Evolutionary conservation across 148 eudicot genomes (phyloP).

Genomic region (Arctostaphylos glauca): DNA sequence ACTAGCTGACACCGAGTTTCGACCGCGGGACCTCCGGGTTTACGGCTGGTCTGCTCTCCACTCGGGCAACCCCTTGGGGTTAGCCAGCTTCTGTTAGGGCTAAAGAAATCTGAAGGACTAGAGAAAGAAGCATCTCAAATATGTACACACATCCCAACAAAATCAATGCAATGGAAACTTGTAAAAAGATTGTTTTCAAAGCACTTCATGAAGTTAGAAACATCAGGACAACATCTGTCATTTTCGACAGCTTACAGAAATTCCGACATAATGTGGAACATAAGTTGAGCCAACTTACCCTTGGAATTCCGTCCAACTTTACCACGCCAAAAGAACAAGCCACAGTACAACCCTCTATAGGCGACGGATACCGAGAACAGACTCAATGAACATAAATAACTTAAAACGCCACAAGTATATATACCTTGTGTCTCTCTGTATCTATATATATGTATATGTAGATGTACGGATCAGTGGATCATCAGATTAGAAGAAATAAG

Average conservation of each 20-base stretch:
- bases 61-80: too few species aligned
- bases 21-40: too few species aligned
- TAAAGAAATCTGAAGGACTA: neutral
- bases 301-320: constrained; percentile 20
- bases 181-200: neutral
- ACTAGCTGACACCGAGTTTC: too few species aligned
- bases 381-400: constrained; percentile 6
- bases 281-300: constrained; percentile 17
- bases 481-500: constrained; percentile 9
- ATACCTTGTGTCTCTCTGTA: constrained; percentile 7
- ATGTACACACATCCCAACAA: too few species aligned
- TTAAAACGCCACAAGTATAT: constrained; percentile 9
- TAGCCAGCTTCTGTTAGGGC: neutral
- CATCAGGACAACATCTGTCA: neutral
- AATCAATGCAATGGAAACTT: neutral
- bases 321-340: constrained; percentile 6
- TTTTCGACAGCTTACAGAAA: constrained; percentile 2
- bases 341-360: constrained; percentile 6
- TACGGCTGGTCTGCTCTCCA: too few species aligned
- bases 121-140: neutral
- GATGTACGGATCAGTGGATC: constrained; percentile 26
- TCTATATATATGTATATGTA: constrained; percentile 23
- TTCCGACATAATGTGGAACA: constrained; percentile 18
- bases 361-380: constrained; percentile 4
- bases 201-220: constrained; percentile 11